phyloP scores from a whole-genome alignment of 2,329 filamentous ascomycete species.

The Fusarium fracticaudum region DNA sequence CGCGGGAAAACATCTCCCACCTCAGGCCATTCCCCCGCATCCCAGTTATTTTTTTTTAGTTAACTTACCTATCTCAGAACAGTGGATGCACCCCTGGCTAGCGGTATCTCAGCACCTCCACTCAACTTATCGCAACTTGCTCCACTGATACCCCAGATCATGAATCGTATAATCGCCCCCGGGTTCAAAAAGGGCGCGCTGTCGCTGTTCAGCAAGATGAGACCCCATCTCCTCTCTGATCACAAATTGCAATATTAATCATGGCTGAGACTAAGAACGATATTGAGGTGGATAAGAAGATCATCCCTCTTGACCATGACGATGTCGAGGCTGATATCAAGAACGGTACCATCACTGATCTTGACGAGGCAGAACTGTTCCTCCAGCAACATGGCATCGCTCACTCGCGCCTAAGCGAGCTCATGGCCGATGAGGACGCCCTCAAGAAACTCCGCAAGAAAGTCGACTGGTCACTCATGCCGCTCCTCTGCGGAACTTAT shows the following conservation, averaged over 20 bases:
- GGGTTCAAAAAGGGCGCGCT: constrained; percentile 30
- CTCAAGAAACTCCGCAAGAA: constrained; percentile 49
- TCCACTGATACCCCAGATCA: constrained; percentile 36
- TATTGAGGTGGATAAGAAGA: constrained; percentile 37
- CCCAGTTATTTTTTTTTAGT: neutral
- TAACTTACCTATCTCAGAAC: constrained; percentile 6
- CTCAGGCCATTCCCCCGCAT: constrained; percentile 16
- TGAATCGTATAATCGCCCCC: constrained; percentile 28
- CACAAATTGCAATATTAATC: neutral
- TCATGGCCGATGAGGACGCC: constrained; percentile 38
- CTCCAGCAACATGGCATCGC: constrained; percentile 41
- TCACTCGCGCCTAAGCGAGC: constrained; percentile 35
- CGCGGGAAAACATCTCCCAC: constrained; percentile 24
- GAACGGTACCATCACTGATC: constrained; percentile 33
- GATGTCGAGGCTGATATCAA: constrained; percentile 41
- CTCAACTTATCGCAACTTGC: constrained; percentile 7
- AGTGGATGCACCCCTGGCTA: constrained; percentile 9
- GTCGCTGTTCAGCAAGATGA: neutral
- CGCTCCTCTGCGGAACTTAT: constrained; percentile 60
- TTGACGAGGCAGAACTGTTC: constrained; percentile 42
- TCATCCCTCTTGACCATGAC: constrained; percentile 24
- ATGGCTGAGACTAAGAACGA: constrained; percentile 36
- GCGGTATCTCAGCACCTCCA: constrained; percentile 30
- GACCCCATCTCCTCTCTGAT: neutral
- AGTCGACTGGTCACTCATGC: constrained; percentile 61